A percentile compares a stretch with the other conserved stretches of the same genome.
These are phyloP conservation scores for Calonectria ilicicola DNA, from an alignment of 2,329 filamentous ascomycete genomes.

Conservation along the genomic window DNA sequence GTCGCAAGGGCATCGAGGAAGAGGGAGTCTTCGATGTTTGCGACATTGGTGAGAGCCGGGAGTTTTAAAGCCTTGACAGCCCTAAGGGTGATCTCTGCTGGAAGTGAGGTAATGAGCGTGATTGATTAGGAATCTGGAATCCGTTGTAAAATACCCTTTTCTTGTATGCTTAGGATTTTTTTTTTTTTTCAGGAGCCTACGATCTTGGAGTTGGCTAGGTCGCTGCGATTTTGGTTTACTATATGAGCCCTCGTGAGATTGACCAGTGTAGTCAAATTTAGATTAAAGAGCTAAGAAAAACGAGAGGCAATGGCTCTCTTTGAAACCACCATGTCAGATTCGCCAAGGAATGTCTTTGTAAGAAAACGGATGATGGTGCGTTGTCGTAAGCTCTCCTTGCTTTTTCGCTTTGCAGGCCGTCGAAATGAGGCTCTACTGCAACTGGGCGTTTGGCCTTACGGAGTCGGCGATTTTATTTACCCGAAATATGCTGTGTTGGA, in stretches of 20 bases:
- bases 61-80: conserved; percentile 65
- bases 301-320: neutral
- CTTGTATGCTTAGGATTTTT: conserved; percentile 7
- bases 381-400: too few species aligned
- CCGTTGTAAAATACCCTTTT: conserved; percentile 23
- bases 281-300: neutral
- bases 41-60: conserved; percentile 84
- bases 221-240: neutral
- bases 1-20: conserved; percentile 74
- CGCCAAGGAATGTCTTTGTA: neutral
- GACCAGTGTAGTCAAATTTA: conserved; percentile 5
- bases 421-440: neutral
- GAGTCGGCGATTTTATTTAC: neutral
- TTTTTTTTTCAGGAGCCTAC: neutral
- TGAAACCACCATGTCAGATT: neutral
- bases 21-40: conserved; percentile 84
- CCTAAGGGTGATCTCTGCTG: neutral
- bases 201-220: neutral
- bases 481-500: neutral
- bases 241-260: neutral
- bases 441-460: neutral
- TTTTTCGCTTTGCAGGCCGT: too few species aligned
- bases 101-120: neutral
- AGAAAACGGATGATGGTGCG: too few species aligned
- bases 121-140: conserved; percentile 1